phyloP scores from a whole-genome alignment of 2,329 filamentous ascomycete genomes.

The Dryadomyces quercivorus region DNA sequence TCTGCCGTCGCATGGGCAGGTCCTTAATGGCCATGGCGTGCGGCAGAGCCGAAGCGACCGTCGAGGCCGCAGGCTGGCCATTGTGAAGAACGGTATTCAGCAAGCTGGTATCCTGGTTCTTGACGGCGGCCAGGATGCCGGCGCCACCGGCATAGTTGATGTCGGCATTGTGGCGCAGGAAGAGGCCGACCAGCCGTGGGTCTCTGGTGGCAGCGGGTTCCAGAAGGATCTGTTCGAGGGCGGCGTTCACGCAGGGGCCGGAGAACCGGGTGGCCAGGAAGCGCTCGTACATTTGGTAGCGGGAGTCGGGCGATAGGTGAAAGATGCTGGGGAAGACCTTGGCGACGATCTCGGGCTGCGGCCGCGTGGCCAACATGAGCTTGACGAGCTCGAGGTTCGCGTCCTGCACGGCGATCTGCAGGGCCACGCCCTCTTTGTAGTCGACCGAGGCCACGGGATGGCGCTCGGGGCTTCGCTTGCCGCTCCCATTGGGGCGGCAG shows the following conservation, averaged over 20 bases:
- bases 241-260: slow-evolving; percentile 32
- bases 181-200: slow-evolving; percentile 36
- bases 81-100: slow-evolving; percentile 31
- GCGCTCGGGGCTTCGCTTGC: slow-evolving; percentile 16
- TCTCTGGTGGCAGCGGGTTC: slow-evolving; percentile 35
- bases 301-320: slow-evolving; percentile 27
- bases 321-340: slow-evolving; percentile 35
- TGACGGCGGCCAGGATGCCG: slow-evolving; percentile 34
- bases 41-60: slow-evolving; percentile 30
- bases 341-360: slow-evolving; percentile 33
- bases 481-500: slow-evolving; percentile 3
- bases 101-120: slow-evolving; percentile 32
- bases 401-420: slow-evolving; percentile 35
- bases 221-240: slow-evolving; percentile 39
- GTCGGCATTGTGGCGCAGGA: slow-evolving; percentile 39
- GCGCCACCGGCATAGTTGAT: slow-evolving; percentile 40
- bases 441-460: slow-evolving; percentile 41
- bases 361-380: slow-evolving; percentile 33
- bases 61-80: slow-evolving; percentile 32
- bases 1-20: slow-evolving; percentile 28
- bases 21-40: slow-evolving; percentile 34
- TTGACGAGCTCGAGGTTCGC: slow-evolving; percentile 31
- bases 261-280: slow-evolving; percentile 38
- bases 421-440: slow-evolving; percentile 36
- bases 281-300: slow-evolving; percentile 34